Evolutionary conservation across 495 filamentous ascomycete genomes (phyloP), one percentile per base, ranked within the genome.

Genomic region (Aspergillus leporis): DNA sequence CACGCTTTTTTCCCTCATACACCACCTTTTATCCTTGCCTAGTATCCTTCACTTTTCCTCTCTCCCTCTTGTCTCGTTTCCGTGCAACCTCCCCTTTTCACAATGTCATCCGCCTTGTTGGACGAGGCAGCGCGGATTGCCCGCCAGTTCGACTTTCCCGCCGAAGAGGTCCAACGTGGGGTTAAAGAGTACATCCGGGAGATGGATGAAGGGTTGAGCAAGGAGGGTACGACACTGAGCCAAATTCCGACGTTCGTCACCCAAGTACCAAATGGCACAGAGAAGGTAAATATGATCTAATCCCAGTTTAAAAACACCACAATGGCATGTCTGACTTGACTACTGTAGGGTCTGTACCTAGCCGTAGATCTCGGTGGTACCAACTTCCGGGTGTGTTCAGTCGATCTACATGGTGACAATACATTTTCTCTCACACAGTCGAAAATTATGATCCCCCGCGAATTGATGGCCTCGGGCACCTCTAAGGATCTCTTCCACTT

Each of bases 201-300:
- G 79, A 90, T 96, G 83, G 85, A 87, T 54, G 90, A 95, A 81
- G 94, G 90, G n/a, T 74, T 95, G 67, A 71, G 85, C 48, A 87
- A 90, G 69, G 84, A 91, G 65, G 87, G 87, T 48, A 85, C 90
- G 3, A 90, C 88, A 54, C 74, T 98, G 81, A 90, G 87, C 74
- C 95, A 98, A 78, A 98, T 98, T 65, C 94, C 94, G 0, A 96
- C 94, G 22, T 98, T 93, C 70, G 93, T 98, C 40, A 97, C 94
- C 2, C 86, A 83, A 10, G 95, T 98, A 4, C 95, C 94, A 62
- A 96, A 98, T 84, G 94, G 94, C 61, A 97, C 93, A 3, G 94
- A 98, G 69, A 96, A 97, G 87, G 78, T 82, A 63, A n/a, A n/a
- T 43, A 53, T 30, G 22, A 23, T 43, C 9, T 6, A n/a, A 22